Conservation (phyloP, 208 protist species). For the Trypanosoma platydactyli region DNA sequence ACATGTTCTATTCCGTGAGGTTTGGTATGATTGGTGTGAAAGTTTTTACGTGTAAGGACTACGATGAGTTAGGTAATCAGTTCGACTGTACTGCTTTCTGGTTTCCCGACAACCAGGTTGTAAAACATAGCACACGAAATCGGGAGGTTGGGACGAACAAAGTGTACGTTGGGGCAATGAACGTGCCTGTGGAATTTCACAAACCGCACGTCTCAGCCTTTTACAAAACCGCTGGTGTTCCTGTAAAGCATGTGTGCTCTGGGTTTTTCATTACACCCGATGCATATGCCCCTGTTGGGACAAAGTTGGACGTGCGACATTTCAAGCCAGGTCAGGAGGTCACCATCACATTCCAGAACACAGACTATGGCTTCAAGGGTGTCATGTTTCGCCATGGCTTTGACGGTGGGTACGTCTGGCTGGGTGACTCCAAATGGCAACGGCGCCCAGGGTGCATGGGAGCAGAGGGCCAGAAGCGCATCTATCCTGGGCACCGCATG, state of each 20-base stretch:
- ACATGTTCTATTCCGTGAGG: slow-evolving; percentile 93
- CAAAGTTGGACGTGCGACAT: slow-evolving; percentile 92
- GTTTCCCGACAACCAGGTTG: slow-evolving; percentile 93
- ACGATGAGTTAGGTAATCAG: slow-evolving; percentile 93
- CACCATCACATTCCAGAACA: slow-evolving; percentile 90
- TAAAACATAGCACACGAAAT: slow-evolving; percentile 81
- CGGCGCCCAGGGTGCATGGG: slow-evolving; percentile 90
- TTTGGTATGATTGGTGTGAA: slow-evolving; percentile 92
- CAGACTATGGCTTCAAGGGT: slow-evolving; percentile 92
- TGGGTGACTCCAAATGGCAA: slow-evolving; percentile 93
- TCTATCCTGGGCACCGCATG: slow-evolving; percentile 91
- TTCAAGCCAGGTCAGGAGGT: slow-evolving; percentile 94
- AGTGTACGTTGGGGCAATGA: slow-evolving; percentile 89
- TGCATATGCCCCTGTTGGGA: slow-evolving; percentile 91
- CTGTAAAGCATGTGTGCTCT: slow-evolving; percentile 87
- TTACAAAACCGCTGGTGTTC: slow-evolving; percentile 89
- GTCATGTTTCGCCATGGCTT: slow-evolving; percentile 94
- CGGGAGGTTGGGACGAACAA: slow-evolving; percentile 81
- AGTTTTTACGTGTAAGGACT: slow-evolving; percentile 91
- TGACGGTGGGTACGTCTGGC: slow-evolving; percentile 91
- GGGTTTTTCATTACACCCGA: slow-evolving; percentile 90
- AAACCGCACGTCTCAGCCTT: slow-evolving; percentile 88
- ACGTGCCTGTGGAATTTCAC: slow-evolving; percentile 91
- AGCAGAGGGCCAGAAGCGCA: slow-evolving; percentile 87
- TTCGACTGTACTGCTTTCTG: slow-evolving; percentile 92